Base-by-base conservation (phyloP, 2,329 filamentous ascomycete genomes). In the Colletotrichum scovillei region DNA sequence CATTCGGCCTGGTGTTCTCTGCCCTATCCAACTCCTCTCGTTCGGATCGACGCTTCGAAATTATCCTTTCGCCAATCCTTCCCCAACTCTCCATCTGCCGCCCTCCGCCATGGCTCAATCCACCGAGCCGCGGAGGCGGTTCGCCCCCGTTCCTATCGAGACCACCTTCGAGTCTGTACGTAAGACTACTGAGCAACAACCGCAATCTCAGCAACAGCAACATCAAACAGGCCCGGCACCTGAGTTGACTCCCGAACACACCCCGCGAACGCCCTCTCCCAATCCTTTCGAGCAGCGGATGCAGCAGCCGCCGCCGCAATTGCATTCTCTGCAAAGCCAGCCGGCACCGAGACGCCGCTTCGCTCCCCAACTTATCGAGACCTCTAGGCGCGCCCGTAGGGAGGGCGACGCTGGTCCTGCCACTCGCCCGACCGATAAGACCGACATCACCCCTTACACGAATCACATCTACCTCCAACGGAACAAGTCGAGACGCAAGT, bases 331-430 rank as follows among this genome's bases (percentile, higher is more conserved):
- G 16, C 63, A 74, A 56, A 78, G 77, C 53, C 78, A 75, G 32
- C 71, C 62, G 9, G 46, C 26, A 26, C 67, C 67, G 46, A 26
- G 56, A 35, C 86, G 88, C 75, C 84, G 85, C 73, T 97, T 97
- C 81, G 89, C 92, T 35, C 95, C 95, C 14, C 92, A 96, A 78
- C 86, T 97, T 68, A 92, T 97, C 74, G 94, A 96, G 82, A 95
- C 94, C 3, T 93, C 93, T 4, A 90, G 91, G 77, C 88, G 95
- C 66, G 91, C 91, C 42, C 90, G 93, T 75, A 91, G 91, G 78
- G 89, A 89, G 19, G 91, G 91, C 24, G 92, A 95, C 77, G 82
- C 87, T 1, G 88, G 87, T 6, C 91, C 91, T 24, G 89, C 91
- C 35, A 90, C 91, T 26, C 87, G 86, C 67, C 90, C 89, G 12